Percentiles rank a stretch among this genome's conserved stretches.
Conservation (phyloP, 768 basidiomycete species). For the Dioszegia hungarica region DNA sequence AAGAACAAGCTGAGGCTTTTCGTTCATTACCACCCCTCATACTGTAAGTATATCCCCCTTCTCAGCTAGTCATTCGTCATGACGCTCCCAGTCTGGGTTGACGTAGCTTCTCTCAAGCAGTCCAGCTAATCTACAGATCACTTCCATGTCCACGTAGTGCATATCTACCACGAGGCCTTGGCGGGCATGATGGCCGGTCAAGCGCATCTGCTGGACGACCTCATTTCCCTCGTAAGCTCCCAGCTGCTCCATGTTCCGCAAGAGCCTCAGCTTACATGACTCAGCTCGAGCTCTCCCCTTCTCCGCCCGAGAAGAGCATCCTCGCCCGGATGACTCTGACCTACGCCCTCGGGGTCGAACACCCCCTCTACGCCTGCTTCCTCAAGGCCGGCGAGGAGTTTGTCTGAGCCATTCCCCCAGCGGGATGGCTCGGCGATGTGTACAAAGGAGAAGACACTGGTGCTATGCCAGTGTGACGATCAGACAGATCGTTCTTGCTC, state of each 20-base stretch:
- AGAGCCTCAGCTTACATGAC: not conserved
- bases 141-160: conserved; percentile 89
- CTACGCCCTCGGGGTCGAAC: conserved; percentile 76
- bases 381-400: not conserved
- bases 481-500: not conserved
- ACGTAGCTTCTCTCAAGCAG: too few species aligned
- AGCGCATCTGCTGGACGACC: conserved; percentile 85
- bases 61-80: not conserved
- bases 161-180: conserved; percentile 62
- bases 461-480: not conserved
- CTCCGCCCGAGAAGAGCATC: conserved; percentile 54
- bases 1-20: conserved; percentile 67
- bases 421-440: too few species aligned
- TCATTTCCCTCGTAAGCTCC: conserved; percentile 68
- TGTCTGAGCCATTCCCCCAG: not conserved
- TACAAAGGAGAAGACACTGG: not conserved
- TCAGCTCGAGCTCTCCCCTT: conserved; percentile 61
- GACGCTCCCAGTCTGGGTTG: too few species aligned
- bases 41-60: conserved; percentile 60
- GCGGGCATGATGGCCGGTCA: conserved; percentile 79
- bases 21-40: conserved; percentile 92
- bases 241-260: not conserved
- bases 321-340: conserved; percentile 71
- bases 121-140: conserved; percentile 63
- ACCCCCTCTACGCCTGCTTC: conserved; percentile 57